Percentiles rank a stretch among this genome's conserved stretches.
These are phyloP conservation scores for Lachnellula subtilissima DNA, from an alignment of 2,329 filamentous ascomycete species.

Conservation along the genomic window DNA sequence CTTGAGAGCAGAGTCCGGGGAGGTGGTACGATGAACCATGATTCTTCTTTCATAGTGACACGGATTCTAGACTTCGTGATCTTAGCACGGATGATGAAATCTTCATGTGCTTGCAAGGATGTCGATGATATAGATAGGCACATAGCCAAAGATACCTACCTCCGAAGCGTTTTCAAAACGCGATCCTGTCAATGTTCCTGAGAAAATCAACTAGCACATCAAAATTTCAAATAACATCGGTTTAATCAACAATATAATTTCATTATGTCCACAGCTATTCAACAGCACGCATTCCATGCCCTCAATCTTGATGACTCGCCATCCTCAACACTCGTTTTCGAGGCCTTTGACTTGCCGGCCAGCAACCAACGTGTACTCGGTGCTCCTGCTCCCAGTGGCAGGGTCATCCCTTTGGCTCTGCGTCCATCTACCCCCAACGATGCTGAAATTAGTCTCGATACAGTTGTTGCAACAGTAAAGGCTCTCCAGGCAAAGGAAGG, in stretches of 20 bases:
- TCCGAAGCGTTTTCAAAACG: too few species aligned
- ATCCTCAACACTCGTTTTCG: neutral
- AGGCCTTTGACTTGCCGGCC: neutral
- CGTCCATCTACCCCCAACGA: neutral
- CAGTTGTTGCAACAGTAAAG: constrained; percentile 30
- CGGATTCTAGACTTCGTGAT: too few species aligned
- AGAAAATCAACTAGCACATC: too few species aligned
- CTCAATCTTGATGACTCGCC: neutral
- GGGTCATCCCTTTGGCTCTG: neutral
- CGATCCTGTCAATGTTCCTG: too few species aligned
- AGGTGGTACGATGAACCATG: too few species aligned
- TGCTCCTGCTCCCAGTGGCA: neutral
- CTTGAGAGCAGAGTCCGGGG: too few species aligned
- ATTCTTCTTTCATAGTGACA: too few species aligned
- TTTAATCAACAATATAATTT: neutral
- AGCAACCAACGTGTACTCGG: neutral
- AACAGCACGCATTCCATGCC: neutral
- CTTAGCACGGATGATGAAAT: too few species aligned
- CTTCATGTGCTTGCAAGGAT: too few species aligned
- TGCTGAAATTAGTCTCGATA: neutral
- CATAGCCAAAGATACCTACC: too few species aligned
- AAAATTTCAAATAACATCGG: too few species aligned
- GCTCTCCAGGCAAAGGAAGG: constrained; percentile 33
- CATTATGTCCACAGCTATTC: neutral
- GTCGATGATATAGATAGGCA: too few species aligned